Conservation (phyloP, 345 rosid genomes). For the Moringa oleifera region DNA sequence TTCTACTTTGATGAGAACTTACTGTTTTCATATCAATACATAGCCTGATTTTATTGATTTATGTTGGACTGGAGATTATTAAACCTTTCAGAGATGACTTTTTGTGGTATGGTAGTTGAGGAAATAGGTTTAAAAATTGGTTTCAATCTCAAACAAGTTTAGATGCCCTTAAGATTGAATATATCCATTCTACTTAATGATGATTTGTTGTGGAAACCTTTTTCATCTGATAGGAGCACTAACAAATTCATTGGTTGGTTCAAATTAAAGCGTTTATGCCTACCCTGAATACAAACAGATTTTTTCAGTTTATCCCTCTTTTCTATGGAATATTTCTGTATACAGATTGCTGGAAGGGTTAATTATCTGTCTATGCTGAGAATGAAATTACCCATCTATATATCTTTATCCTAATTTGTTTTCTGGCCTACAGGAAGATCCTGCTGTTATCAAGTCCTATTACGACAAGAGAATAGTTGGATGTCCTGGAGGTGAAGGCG, state of each 20-base stretch:
- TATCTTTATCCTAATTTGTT: neutral
- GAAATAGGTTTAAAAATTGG: neutral
- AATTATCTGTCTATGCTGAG: neutral
- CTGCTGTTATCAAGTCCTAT: constrained; percentile 67
- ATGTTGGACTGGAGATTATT: neutral
- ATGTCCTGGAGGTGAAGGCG: constrained; percentile 86
- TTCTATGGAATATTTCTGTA: neutral
- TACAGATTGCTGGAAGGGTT: neutral
- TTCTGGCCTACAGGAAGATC: constrained; percentile 47
- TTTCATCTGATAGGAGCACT: neutral
- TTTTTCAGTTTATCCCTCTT: neutral
- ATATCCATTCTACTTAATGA: neutral
- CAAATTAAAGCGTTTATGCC: neutral
- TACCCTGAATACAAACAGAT: neutral
- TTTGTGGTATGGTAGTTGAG: neutral
- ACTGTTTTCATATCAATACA: neutral
- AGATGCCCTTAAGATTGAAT: neutral
- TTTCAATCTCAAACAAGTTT: neutral
- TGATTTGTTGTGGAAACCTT: neutral
- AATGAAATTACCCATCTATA: too few relatives aligned
- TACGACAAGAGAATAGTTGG: constrained; percentile 83
- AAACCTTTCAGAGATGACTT: too few relatives aligned
- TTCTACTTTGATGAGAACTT: neutral
- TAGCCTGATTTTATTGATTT: neutral
- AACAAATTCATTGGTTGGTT: neutral